Conservation (phyloP, 495 filamentous ascomycete species). For the Xylaria palmicola region DNA sequence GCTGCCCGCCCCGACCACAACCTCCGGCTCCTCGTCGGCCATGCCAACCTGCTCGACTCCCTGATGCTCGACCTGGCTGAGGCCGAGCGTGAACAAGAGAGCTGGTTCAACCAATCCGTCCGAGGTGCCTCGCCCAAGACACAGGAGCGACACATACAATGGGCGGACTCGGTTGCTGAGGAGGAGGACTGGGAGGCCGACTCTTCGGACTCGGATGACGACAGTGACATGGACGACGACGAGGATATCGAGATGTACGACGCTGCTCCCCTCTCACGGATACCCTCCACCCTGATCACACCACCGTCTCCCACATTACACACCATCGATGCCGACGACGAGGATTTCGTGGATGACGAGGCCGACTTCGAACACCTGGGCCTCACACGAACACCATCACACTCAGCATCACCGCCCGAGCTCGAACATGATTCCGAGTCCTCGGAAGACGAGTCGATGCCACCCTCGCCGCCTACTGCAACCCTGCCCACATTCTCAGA, state of each 20-base stretch:
- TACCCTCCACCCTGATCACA: constrained; percentile 36
- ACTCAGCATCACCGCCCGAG: constrained; percentile 68
- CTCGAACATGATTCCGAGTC: constrained; percentile 70
- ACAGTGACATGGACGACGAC: constrained; percentile 52
- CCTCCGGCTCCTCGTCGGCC: constrained; percentile 87
- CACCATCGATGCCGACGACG: constrained; percentile 36
- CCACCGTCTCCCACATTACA: constrained; percentile 32
- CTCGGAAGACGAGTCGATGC: constrained; percentile 67
- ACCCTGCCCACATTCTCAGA: constrained; percentile 66
- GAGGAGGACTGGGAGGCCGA: constrained; percentile 70
- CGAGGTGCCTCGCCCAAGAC: constrained; percentile 62
- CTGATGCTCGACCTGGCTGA: constrained; percentile 94
- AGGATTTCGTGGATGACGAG: constrained; percentile 67
- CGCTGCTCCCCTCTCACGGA: constrained; percentile 45
- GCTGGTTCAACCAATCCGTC: constrained; percentile 97
- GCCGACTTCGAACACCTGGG: constrained; percentile 69
- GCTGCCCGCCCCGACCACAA: constrained; percentile 89
- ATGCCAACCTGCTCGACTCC: constrained; percentile 96
- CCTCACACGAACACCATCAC: constrained; percentile 71
- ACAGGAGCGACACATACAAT: constrained; percentile 74
- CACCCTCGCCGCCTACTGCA: constrained; percentile 76
- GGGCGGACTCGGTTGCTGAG: constrained; percentile 75
- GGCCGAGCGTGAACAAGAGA: constrained; percentile 93
- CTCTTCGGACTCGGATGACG: constrained; percentile 60
- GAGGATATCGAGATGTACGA: constrained; percentile 53